Percentiles rank a stretch among this genome's conserved stretches.
Evolutionary conservation across 2,329 filamentous ascomycete genomes (phyloP).

Genomic region (Plectosphaerella plurivora): DNA sequence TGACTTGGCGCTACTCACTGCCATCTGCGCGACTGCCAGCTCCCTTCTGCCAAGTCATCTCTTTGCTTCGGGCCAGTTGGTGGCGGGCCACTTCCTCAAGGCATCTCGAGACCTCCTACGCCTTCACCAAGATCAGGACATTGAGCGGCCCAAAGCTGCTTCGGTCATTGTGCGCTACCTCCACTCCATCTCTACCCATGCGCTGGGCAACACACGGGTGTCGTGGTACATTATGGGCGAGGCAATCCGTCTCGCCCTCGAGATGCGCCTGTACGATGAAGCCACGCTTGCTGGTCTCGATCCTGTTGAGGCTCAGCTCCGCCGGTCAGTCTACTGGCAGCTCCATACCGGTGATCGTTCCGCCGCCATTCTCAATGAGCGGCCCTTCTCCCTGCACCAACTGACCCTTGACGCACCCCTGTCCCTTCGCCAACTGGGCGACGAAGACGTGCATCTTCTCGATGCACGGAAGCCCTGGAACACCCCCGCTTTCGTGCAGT

Average conservation of each 20-base stretch:
- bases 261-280: slow-evolving; percentile 38
- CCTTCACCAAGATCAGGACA: slow-evolving; percentile 33
- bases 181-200: slow-evolving; percentile 40
- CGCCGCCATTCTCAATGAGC: slow-evolving; percentile 31
- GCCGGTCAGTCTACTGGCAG: slow-evolving; percentile 32
- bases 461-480: slow-evolving; percentile 5
- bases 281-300: slow-evolving; percentile 25
- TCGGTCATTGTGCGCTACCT: slow-evolving; percentile 40
- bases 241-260: slow-evolving; percentile 34
- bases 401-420: slow-evolving; percentile 36
- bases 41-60: slow-evolving; percentile 34
- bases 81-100: slow-evolving; percentile 32
- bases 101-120: slow-evolving; percentile 32
- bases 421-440: neutral
- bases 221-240: slow-evolving; percentile 43
- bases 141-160: slow-evolving; percentile 35
- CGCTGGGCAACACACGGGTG: slow-evolving; percentile 33
- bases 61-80: slow-evolving; percentile 30
- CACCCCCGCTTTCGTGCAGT: slow-evolving; percentile 4
- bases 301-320: slow-evolving; percentile 30
- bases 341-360: slow-evolving; percentile 36
- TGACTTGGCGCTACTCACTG: slow-evolving; percentile 35
- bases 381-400: slow-evolving; percentile 38
- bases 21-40: slow-evolving; percentile 39
- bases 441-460: slow-evolving; percentile 27